Conservation (phyloP, 768 basidiomycete genomes). For the Lactarius tabidus region DNA sequence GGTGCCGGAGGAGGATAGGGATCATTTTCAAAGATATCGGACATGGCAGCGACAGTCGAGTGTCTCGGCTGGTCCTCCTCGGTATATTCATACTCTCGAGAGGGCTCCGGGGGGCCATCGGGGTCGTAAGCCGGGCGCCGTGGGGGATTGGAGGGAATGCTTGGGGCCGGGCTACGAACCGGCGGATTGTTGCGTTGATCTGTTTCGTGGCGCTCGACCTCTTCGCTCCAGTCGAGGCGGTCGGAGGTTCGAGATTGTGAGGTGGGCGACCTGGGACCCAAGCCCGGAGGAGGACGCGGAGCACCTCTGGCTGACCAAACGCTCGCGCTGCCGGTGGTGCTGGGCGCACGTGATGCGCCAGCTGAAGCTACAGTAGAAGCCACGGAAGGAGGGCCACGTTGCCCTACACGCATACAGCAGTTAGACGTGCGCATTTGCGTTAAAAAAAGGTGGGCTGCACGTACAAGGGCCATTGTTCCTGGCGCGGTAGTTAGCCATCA, state of each 20-base stretch:
- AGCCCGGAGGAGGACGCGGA: not conserved
- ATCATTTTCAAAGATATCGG: not conserved
- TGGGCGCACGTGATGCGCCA: not conserved
- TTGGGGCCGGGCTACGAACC: not conserved
- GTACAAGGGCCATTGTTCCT: not conserved
- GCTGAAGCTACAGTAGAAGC: not conserved
- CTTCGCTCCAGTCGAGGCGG: conserved; percentile 18
- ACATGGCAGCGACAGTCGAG: not conserved
- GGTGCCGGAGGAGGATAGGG: not conserved
- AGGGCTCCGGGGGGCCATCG: not conserved
- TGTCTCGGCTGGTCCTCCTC: conserved; percentile 2
- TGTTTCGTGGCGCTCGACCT: not conserved
- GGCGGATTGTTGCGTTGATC: not conserved
- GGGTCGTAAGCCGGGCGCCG: not conserved
- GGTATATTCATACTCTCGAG: not conserved
- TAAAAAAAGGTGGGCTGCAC: not conserved
- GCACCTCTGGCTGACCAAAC: not conserved
- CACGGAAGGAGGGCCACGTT: not conserved
- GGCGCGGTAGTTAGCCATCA: not conserved
- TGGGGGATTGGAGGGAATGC: not conserved
- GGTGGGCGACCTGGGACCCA: not conserved
- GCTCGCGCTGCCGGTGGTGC: not conserved
- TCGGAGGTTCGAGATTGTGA: not conserved
- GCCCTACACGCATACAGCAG: not conserved
- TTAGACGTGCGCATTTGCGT: not conserved